Evolutionary conservation across 208 protist genomes (phyloP).

Genomic region (Balamuthia mandrillaris): DNA sequence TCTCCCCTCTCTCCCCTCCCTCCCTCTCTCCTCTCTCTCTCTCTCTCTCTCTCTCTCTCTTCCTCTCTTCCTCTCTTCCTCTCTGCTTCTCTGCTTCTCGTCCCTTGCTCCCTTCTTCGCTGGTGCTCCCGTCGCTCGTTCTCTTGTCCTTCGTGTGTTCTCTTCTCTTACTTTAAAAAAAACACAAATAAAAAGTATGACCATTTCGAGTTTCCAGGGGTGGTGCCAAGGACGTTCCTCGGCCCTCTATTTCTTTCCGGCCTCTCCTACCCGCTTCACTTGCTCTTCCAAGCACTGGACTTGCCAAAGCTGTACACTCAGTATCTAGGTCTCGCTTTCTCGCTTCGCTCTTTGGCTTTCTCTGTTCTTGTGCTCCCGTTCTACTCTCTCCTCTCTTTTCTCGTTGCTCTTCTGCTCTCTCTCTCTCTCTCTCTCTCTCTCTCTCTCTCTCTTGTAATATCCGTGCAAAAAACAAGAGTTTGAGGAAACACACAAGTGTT

Average conservation of each 20-base stretch:
- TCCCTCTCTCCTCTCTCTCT: not conserved
- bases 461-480: too few species aligned
- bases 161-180: not conserved
- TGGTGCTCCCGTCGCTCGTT: too few species aligned
- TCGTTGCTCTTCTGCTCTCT: not conserved
- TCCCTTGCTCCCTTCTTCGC: not conserved
- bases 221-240: slow-evolving; percentile 87
- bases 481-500: too few species aligned
- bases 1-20: not conserved
- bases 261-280: slow-evolving; percentile 33
- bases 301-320: slow-evolving; percentile 2
- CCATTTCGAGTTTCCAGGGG: slow-evolving; percentile 84
- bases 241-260: slow-evolving; percentile 72
- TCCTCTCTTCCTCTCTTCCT: not conserved
- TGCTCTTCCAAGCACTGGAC: slow-evolving; percentile 5
- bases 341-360: not conserved
- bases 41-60: not conserved
- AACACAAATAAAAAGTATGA: slow-evolving; percentile 72
- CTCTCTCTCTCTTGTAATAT: not conserved
- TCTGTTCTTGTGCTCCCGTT: not conserved
- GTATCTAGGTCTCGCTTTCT: not conserved
- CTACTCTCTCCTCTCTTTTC: not conserved
- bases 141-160: not conserved
- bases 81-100: not conserved
- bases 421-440: too few species aligned